A percentile compares a stretch with the other conserved stretches of the same genome.
These are phyloP conservation scores for Cyphellophora europaea DNA, from an alignment of 2,329 filamentous ascomycete genomes.

Conservation along the genomic window DNA sequence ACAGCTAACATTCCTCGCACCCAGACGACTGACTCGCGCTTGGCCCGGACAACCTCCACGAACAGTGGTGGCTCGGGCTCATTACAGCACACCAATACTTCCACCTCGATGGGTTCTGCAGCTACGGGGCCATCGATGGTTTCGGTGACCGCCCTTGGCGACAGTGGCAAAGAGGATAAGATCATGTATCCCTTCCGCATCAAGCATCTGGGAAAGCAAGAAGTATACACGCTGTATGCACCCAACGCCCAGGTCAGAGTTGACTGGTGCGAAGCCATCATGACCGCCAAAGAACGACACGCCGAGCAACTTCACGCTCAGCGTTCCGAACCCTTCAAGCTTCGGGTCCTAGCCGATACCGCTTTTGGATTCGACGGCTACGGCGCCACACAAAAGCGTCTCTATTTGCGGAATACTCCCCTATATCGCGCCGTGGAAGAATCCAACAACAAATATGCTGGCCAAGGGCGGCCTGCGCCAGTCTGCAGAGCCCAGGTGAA, in stretches of 20 bases:
- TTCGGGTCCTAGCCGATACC: slow-evolving; percentile 85
- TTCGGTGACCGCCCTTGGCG: slow-evolving; percentile 39
- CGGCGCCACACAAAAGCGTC: slow-evolving; percentile 37
- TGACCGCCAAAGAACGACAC: slow-evolving; percentile 89
- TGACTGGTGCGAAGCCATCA: slow-evolving; percentile 90
- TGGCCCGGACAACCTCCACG: slow-evolving; percentile 41
- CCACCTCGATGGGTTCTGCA: slow-evolving; percentile 52
- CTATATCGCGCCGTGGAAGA: slow-evolving; percentile 84
- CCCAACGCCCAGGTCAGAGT: slow-evolving; percentile 62
- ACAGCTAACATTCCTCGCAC: slow-evolving; percentile 40
- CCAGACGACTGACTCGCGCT: slow-evolving; percentile 38
- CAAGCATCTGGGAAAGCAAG: slow-evolving; percentile 81
- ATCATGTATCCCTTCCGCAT: slow-evolving; percentile 90
- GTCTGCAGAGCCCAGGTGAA: slow-evolving; percentile 83
- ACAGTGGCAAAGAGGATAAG: slow-evolving; percentile 57
- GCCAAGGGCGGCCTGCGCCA: slow-evolving; percentile 58
- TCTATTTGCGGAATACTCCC: slow-evolving; percentile 82
- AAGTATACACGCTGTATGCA: slow-evolving; percentile 86
- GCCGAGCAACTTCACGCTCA: slow-evolving; percentile 81
- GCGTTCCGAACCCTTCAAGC: slow-evolving; percentile 88
- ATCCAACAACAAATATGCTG: slow-evolving; percentile 64
- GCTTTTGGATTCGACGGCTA: slow-evolving; percentile 70
- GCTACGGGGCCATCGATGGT: slow-evolving; percentile 41
- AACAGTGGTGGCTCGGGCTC: slow-evolving; percentile 35
- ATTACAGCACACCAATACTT: slow-evolving; percentile 60